phyloP scores from a whole-genome alignment of 805 yeast genomes.

The Kluyveromyces nonfermentans region DNA sequence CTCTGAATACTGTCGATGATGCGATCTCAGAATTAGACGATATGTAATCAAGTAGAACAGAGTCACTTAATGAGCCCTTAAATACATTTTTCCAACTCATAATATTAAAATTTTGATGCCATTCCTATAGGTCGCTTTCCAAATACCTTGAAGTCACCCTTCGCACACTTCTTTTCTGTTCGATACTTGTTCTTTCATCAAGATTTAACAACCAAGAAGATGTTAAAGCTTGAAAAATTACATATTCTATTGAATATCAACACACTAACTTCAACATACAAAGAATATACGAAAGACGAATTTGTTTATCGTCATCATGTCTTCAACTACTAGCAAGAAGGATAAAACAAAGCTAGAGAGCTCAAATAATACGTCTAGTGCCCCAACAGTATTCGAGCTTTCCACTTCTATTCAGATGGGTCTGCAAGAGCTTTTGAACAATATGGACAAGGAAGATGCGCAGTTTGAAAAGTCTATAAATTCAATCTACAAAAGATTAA shows the following conservation, averaged over 20 bases:
- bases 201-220: neutral
- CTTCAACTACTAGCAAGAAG: neutral
- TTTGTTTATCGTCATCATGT: neutral
- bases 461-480: slow-evolving; percentile 14
- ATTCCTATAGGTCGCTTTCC: neutral
- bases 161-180: neutral
- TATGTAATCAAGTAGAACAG: slow-evolving; percentile 13
- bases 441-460: slow-evolving; percentile 14
- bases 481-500: slow-evolving; percentile 16
- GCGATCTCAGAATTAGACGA: slow-evolving; percentile 14
- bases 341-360: neutral
- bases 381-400: slow-evolving; percentile 22
- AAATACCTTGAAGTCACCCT: neutral
- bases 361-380: slow-evolving; percentile 1
- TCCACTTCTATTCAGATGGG: slow-evolving; percentile 21
- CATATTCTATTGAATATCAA: no score
- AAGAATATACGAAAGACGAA: neutral
- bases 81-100: slow-evolving; percentile 5
- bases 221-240: neutral
- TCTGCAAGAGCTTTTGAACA: slow-evolving; percentile 12
- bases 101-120: neutral
- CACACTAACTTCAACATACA: no score
- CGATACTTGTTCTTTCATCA: neutral
- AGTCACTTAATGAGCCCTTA: slow-evolving; percentile 8
- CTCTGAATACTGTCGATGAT: slow-evolving; percentile 26